Evolutionary conservation across 2,329 filamentous ascomycete species (phyloP), one percentile per base, ranked within the genome.

Genomic region (Aspergillus sp.): DNA sequence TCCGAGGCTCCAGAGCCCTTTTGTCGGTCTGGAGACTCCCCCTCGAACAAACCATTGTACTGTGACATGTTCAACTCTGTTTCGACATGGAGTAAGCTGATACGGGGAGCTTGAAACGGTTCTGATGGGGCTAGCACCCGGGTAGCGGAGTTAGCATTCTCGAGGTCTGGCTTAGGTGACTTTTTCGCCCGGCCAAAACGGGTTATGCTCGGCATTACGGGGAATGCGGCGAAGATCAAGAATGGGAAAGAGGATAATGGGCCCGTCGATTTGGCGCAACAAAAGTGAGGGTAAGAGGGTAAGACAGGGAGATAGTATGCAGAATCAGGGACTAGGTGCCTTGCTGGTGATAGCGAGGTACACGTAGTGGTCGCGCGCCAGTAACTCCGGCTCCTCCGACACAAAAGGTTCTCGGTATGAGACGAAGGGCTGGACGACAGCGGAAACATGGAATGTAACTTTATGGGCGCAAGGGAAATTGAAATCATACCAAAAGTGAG

Each of bases 21-120:
- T 33, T 63, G 65, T 31, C 56, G 63, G 47, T 71, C 69, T 1
- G 68, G 46, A n/a, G 62, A 59, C 35, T 62, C 57, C 41, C 57
- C 63, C 43, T 75, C 74, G 57, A 74, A 75, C 40, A 76, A 63
- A 55, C 72, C 69, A 64, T 73, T 76, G 61, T 70, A 66, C 60
- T 76, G 74, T 66, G 77, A 72, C 74, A 78, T 78, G 63, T 77
- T 76, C 65, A 78, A 62, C 53, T 69, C 66, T 17, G 75, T 73
- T 63, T 77, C 76, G 63, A 78, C 73, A 69, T 73, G 71, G 39
- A 71, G 66, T 39, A 78, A 67, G 55, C 68, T 72, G 53, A 78
- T 62, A 62, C 72, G 71, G 45, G 75, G 75, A 46, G 71, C 66
- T 60, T 62, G 62, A 58, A 62, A 54, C 61, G 44, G 51, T 66